Evolutionary conservation across 495 filamentous ascomycete species (phyloP), one percentile per base, ranked within the genome.

Genomic region (Podospora didyma): DNA sequence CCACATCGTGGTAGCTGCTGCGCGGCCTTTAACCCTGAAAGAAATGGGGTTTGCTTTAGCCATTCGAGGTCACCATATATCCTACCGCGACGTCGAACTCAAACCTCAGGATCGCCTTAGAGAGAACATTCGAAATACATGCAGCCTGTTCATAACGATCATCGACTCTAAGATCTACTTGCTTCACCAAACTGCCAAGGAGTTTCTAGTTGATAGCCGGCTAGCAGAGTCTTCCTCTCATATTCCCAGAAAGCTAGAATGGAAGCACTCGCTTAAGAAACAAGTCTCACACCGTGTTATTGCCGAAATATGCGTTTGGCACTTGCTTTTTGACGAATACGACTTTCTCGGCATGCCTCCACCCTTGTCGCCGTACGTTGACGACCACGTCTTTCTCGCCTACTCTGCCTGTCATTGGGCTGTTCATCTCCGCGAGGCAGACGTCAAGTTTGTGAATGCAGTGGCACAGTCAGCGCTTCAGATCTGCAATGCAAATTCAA

Each of bases 111-210:
- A 58, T 11, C 45, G 54, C 31, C 71, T 76, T 37, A 56, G 53
- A 14, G 10, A 46, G 0, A 56, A 52, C n/a, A 41, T 78, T 0
- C 48, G 68, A 63, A 62, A 70, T 16, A 34, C 69, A 7, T 78
- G 75, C 54, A 75, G 75, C 0, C 69, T 77, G 12, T 71, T 77
- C 48, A 50, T 79, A 12, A 62, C 56, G 6, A 68, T 76, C 20
- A 49, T 66, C 14, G 57, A 73, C 21, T 59, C 55, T 0, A 68
- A 59, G 53, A 45, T 79, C 3, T 79, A 74, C 54, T 51, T 79
- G 1, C 61, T 79, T 35, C 76, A 77, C 49, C 76, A 79, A 45
- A 79, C 75, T 5, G 73, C 71, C 2, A 75, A 62, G 42, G 71
- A 76, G 51, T 75, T 71, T 42, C 57, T 74, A 12, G 55, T 72